phyloP scores from a whole-genome alignment of 371 early-diverging fungal species.

The Saksenaea oblongispora region DNA sequence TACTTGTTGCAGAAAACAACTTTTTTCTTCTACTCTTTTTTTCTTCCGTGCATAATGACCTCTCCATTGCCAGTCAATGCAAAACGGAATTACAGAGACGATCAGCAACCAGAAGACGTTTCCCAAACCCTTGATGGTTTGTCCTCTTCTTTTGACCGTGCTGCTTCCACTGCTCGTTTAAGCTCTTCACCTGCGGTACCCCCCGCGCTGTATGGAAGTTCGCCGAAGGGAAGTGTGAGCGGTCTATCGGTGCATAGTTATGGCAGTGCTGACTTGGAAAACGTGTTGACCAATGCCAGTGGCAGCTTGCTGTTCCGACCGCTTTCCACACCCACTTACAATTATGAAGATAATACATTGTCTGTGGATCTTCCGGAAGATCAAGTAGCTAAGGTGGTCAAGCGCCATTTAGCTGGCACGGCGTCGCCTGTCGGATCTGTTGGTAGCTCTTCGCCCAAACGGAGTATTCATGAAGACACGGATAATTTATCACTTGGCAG shows the following conservation, averaged over 20 bases:
- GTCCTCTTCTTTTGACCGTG: constrained; percentile 26
- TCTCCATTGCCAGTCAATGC: constrained; percentile 35
- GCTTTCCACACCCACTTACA: constrained; percentile 11
- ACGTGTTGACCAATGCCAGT: constrained; percentile 1
- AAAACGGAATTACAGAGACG: constrained; percentile 11
- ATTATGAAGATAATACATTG: constrained; percentile 21
- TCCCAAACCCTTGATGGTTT: constrained; percentile 14
- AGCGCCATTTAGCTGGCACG: constrained; percentile 38
- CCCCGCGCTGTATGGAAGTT: constrained; percentile 25
- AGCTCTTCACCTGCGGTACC: constrained; percentile 36
- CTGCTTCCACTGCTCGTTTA: constrained; percentile 22
- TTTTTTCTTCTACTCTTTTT: neutral
- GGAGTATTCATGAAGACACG: constrained; percentile 21
- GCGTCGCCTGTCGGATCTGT: constrained; percentile 27
- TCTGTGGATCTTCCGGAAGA: constrained; percentile 41
- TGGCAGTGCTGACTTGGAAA: constrained; percentile 19
- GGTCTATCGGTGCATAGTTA: constrained; percentile 21
- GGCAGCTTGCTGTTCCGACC: constrained; percentile 11
- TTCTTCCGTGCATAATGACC: constrained; percentile 14
- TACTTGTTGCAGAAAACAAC: neutral
- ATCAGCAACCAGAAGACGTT: neutral
- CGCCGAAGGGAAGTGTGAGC: constrained; percentile 28
- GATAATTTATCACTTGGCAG: constrained; percentile 18
- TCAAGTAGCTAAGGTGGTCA: constrained; percentile 45
- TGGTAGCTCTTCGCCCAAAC: constrained; percentile 5